Percentiles rank a stretch among this genome's conserved stretches.
Conservation (phyloP, 1,284 basidiomycete species). For the Termitomyces sp. region DNA sequence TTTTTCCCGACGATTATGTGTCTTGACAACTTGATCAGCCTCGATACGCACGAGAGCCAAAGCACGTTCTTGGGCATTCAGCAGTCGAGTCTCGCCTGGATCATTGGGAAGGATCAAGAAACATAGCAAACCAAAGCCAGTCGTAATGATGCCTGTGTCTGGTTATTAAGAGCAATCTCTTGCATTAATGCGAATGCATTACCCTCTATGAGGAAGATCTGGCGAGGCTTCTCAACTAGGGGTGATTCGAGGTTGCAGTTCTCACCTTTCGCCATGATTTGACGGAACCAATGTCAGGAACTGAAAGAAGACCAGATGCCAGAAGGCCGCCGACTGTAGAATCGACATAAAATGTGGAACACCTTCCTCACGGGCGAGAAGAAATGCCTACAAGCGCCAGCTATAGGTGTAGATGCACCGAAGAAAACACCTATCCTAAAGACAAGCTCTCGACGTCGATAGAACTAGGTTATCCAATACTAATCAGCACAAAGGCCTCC, state of each 20-base stretch:
- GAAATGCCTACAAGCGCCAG: slow-evolving; percentile 36
- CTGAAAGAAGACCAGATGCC: slow-evolving; percentile 17
- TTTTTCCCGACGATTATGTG: slow-evolving; percentile 23
- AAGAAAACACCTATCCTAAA: slow-evolving; percentile 41
- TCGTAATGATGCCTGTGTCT: slow-evolving; percentile 17
- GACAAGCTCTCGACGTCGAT: slow-evolving; percentile 38
- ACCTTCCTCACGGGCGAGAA: neutral
- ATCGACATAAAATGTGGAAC: neutral
- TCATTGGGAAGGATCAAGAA: slow-evolving; percentile 17
- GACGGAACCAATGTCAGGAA: slow-evolving; percentile 16
- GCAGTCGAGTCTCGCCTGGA: slow-evolving; percentile 24
- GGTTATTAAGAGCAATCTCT: neutral
- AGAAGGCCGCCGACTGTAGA: slow-evolving; percentile 18
- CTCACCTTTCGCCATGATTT: slow-evolving; percentile 19
- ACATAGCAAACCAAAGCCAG: slow-evolving; percentile 19
- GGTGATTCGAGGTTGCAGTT: neutral
- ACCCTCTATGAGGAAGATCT: slow-evolving; percentile 22
- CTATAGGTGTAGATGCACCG: slow-evolving; percentile 35
- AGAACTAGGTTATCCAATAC: slow-evolving; percentile 24
- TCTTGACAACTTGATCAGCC: slow-evolving; percentile 26
- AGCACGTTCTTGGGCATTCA: slow-evolving; percentile 27
- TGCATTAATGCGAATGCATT: neutral
- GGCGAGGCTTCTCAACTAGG: neutral
- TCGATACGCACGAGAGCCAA: slow-evolving; percentile 30
- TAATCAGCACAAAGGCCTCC: neutral